These are phyloP conservation scores for Eremomyces bilateralis DNA, from an alignment of 495 filamentous ascomycete genomes.

Conservation along the genomic window DNA sequence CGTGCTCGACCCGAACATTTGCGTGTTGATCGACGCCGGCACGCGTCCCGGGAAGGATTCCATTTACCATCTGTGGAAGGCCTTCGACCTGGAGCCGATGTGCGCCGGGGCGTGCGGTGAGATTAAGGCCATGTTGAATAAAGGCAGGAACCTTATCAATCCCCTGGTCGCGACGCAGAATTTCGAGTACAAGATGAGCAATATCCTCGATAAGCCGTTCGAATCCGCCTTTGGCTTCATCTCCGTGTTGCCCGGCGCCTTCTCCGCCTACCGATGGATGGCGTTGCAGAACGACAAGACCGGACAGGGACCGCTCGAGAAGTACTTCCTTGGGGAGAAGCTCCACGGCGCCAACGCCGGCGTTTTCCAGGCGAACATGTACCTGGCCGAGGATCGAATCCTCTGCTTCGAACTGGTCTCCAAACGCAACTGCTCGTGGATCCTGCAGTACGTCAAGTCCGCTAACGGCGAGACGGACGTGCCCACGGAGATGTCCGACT, in stretches of 20 bases:
- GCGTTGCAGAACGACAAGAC: constrained; percentile 93
- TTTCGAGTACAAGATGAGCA: constrained; percentile 99
- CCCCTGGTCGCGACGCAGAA: constrained; percentile 93
- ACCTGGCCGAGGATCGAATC: constrained; percentile 96
- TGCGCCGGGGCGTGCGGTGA: constrained; percentile 96
- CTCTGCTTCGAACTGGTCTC: constrained; percentile 97
- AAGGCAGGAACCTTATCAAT: constrained; percentile 75
- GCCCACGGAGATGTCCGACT: constrained; percentile 80
- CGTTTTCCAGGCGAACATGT: constrained; percentile 99
- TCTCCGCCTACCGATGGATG: constrained; percentile 88
- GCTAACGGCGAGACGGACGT: constrained; percentile 94
- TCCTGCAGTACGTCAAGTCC: constrained; percentile 93
- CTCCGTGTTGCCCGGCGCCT: constrained; percentile 86
- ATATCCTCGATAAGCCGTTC: constrained; percentile 94
- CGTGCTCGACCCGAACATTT: constrained; percentile 87
- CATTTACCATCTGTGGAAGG: constrained; percentile 96
- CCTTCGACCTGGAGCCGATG: constrained; percentile 92
- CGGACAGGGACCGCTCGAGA: constrained; percentile 78
- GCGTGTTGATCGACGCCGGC: constrained; percentile 88
- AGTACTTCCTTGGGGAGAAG: constrained; percentile 95
- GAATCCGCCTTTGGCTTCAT: constrained; percentile 98
- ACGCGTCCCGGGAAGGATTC: constrained; percentile 83
- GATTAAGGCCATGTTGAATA: constrained; percentile 92
- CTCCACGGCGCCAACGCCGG: constrained; percentile 90
- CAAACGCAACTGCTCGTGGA: constrained; percentile 92